These are phyloP conservation scores for Lentinula raphanica DNA, from an alignment of 768 basidiomycete genomes.

Conservation along the genomic window DNA sequence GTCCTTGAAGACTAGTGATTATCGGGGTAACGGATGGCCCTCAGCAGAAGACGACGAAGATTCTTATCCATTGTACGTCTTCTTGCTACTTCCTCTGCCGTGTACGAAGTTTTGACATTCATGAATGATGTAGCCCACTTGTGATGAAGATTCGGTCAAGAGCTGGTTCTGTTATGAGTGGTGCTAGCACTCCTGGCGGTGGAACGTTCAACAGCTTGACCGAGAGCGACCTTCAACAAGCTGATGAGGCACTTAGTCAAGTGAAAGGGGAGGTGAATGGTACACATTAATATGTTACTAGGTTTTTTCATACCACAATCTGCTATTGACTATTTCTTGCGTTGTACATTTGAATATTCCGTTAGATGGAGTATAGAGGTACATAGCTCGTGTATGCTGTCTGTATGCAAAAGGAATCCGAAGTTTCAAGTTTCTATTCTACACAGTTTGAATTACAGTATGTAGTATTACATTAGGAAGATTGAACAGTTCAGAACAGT, in stretches of 20 bases:
- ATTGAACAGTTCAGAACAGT: too few relatives aligned
- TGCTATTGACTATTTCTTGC: background rate
- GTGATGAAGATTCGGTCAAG: constrained; percentile 88
- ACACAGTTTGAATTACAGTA: too few relatives aligned
- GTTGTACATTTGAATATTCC: background rate
- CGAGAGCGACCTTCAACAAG: constrained; percentile 81
- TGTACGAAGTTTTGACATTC: constrained; percentile 4
- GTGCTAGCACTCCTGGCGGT: constrained; percentile 84
- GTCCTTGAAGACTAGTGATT: constrained; percentile 79
- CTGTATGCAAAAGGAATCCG: too few relatives aligned
- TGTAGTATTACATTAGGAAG: too few relatives aligned
- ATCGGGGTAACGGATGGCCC: constrained; percentile 29
- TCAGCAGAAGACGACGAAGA: constrained; percentile 71
- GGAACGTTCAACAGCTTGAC: constrained; percentile 73
- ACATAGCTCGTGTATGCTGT: background rate
- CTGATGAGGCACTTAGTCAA: constrained; percentile 82
- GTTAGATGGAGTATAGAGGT: background rate
- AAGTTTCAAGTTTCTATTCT: too few relatives aligned
- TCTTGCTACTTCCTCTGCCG: background rate
- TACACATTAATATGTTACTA: background rate
- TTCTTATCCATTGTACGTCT: constrained; percentile 78
- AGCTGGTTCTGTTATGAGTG: constrained; percentile 65
- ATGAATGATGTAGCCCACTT: constrained; percentile 54
- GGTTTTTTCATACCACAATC: background rate
- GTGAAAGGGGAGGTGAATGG: constrained; percentile 19